Base-by-base conservation (phyloP, 2,329 filamentous ascomycete species). In the Aspergillus chevalieri region DNA sequence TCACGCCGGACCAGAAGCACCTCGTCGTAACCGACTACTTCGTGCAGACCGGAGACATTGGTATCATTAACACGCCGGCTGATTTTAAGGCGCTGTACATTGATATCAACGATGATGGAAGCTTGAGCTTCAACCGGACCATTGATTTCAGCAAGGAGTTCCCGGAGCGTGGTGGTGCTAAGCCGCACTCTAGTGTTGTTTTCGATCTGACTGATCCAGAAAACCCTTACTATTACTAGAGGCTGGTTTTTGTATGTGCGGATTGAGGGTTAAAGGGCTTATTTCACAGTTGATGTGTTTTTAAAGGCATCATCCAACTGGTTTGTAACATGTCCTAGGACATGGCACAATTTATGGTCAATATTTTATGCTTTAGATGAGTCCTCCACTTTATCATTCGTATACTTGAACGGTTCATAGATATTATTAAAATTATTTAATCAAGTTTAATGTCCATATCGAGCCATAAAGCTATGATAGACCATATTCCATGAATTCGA, bases 11-110 rank as follows among this genome's bases (percentile, higher is more conserved):
- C 55, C 80, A 83, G 72, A 82, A 82, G 72, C 79, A 84, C 61
- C 65, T 84, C 14, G 71, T 84, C 2, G 80, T 84, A 12, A 82
- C 78, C n/a, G 82, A 82, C 47, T 84, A 84, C 69, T 84, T 84
- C 58, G 79, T 85, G 2, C 80, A 84, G 66, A 79, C 75, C 8
- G 80, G 81, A 22, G 77, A 80, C 49, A 82, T 83, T 49, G 78
- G 77, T 6, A 68, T 84, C 2, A 73, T 84, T 59, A 83, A 83
- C 60, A 82, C 80, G 0, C 79, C 80, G 0, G 79, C 73, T 17
- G 81, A 84, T 61, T 84, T 76, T 74, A 83, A 82, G 71, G 80
- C 74, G 0, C 75, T 79, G 54, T 84, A 81, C 70, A 80, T 84
- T 55, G 81, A 84, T 50, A 75, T 84, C 50, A 65, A 74, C 8